phyloP scores from a whole-genome alignment of 2,329 filamentous ascomycete species.

The Ophiostoma quercus region DNA sequence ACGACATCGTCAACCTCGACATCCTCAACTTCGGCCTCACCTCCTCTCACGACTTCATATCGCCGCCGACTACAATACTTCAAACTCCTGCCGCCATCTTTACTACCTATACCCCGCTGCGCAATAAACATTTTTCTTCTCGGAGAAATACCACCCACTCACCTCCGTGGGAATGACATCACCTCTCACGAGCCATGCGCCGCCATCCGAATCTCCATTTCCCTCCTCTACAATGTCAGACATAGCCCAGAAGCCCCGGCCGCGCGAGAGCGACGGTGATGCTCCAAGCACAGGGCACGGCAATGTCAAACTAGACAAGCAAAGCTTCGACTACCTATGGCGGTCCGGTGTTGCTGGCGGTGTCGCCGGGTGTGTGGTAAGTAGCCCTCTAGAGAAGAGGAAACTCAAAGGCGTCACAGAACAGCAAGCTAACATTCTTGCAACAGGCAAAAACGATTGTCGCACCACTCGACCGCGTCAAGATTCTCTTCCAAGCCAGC shows the following conservation, averaged over 20 bases:
- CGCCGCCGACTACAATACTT: not conserved
- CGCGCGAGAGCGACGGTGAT: conserved; percentile 35
- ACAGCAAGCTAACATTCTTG: not conserved
- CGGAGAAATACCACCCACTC: not conserved
- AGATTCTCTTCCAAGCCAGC: conserved; percentile 95
- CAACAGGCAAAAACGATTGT: conserved; percentile 86
- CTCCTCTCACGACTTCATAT: not conserved
- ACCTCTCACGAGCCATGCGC: conserved; percentile 51
- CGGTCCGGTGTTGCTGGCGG: conserved; percentile 83
- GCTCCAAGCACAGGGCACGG: conserved; percentile 38
- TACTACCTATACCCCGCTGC: not conserved
- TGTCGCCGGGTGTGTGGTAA: conserved; percentile 83
- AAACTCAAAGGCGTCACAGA: too few relatives aligned
- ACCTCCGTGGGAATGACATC: conserved; percentile 47
- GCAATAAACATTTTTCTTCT: not conserved
- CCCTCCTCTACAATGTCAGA: conserved; percentile 46
- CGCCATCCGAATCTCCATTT: conserved; percentile 18
- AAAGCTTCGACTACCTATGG: conserved; percentile 76
- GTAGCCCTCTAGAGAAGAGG: not conserved
- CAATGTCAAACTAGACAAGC: conserved; percentile 52
- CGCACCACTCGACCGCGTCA: conserved; percentile 91
- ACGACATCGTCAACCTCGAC: not conserved
- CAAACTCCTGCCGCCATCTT: not conserved
- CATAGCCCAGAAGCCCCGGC: conserved; percentile 39
- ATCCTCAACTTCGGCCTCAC: not conserved